phyloP scores from a whole-genome alignment of 2,329 filamentous ascomycete species.

The Trichophyton benhamiae region DNA sequence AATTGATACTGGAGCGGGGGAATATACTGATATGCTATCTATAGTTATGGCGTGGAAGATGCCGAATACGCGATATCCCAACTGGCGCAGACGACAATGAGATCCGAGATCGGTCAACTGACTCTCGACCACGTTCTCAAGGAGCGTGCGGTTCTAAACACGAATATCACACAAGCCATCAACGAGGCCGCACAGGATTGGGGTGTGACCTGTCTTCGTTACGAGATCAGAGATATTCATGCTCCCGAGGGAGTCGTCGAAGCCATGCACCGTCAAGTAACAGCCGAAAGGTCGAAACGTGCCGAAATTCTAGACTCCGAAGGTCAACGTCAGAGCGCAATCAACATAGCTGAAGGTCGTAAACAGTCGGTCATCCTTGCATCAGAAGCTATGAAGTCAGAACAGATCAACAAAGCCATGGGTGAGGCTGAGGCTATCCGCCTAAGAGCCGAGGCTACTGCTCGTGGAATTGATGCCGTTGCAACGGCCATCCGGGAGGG shows the following conservation, averaged over 20 bases:
- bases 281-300: slow-evolving; percentile 90
- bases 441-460: slow-evolving; percentile 74
- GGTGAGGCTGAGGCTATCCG: slow-evolving; percentile 92
- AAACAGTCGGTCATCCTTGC: slow-evolving; percentile 96
- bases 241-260: slow-evolving; percentile 85
- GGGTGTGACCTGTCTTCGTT: slow-evolving; percentile 90
- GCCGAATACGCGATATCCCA: slow-evolving; percentile 98
- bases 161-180: slow-evolving; percentile 96
- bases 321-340: slow-evolving; percentile 90
- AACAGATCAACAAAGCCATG: slow-evolving; percentile 83
- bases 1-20: not conserved
- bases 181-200: slow-evolving; percentile 95
- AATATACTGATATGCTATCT: slow-evolving; percentile 1
- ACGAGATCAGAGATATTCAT: slow-evolving; percentile 97
- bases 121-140: slow-evolving; percentile 95
- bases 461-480: slow-evolving; percentile 76
- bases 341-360: slow-evolving; percentile 95
- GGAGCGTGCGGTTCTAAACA: slow-evolving; percentile 90
- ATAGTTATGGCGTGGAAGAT: slow-evolving; percentile 91
- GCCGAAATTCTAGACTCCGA: slow-evolving; percentile 96
- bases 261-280: slow-evolving; percentile 97
- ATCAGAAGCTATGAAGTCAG: slow-evolving; percentile 76
- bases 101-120: slow-evolving; percentile 92
- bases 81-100: slow-evolving; percentile 96
- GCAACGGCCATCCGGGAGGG: slow-evolving; percentile 63